Base-by-base conservation (phyloP, 2,329 filamentous ascomycete genomes). In the Didymella pinodella region DNA sequence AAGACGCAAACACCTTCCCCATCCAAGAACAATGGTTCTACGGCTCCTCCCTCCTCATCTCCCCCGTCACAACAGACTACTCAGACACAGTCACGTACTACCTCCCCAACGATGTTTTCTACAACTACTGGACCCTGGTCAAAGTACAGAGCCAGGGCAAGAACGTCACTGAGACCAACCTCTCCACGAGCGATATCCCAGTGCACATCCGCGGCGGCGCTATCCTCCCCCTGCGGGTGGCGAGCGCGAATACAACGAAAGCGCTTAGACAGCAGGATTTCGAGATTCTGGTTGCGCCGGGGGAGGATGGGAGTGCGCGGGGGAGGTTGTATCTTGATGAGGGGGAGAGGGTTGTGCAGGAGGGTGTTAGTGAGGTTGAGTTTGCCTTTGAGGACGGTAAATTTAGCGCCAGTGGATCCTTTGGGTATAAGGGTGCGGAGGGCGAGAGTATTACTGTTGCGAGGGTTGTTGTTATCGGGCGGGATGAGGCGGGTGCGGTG, bases 251-350 rank as follows among this genome's bases (percentile, higher is more conserved):
- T 79, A 91, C 80, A 68, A 93, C 75, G 70, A 87, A 69, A 72
- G 90, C 84, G 43, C 78, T 91, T 36, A 82, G 89, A 41, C 82
- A 85, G 64, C 81, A 90, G 66, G 81, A 87, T 65, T 94, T 94
- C 78, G 84, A 88, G 71, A 79, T 96, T 49, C 69, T 94, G 34
- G 83, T 96, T 44, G 88, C 91, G 0, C 83, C 90, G 0, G 86
- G 84, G 6, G 69, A 73, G 0, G 79, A 89, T 50, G 90, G 88
- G 3, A 85, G 79, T 7, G 92, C 92, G 0, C 75, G 71, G 1
- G 92, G 92, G 0, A 80, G 82, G 50, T 79, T 95, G 56, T 95
- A 93, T 73, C 78, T 95, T 5, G 92, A 95, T 65, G 91, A 96
- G 61, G 92, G 92, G 8, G 86, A 88, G 58, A 87, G 84, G 26